A percentile compares a stretch with the other conserved stretches of the same genome.
Conservation (phyloP, 2,329 filamentous ascomycete species). For the Penicillium oxalicum region DNA sequence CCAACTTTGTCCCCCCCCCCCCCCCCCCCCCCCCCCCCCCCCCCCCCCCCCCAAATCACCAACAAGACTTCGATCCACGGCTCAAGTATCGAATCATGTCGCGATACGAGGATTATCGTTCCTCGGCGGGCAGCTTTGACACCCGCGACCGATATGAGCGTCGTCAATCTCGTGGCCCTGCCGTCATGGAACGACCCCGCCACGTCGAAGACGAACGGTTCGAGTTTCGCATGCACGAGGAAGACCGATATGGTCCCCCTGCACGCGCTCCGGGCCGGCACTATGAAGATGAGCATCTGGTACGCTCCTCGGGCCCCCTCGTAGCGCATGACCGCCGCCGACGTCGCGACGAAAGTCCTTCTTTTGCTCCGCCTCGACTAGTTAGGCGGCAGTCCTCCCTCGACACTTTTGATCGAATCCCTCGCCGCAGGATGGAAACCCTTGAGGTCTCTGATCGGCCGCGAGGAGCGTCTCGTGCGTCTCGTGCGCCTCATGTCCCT, state of each 20-base stretch:
- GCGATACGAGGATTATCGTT: constrained; percentile 35
- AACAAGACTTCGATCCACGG: too few relatives aligned
- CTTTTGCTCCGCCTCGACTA: constrained; percentile 57
- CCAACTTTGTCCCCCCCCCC: not conserved
- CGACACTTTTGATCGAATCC: constrained; percentile 80
- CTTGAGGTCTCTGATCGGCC: constrained; percentile 36
- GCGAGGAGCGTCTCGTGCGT: constrained; percentile 53
- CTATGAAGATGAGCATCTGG: constrained; percentile 39
- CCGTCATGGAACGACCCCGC: constrained; percentile 31
- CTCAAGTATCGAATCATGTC: constrained; percentile 24
- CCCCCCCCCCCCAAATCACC: not conserved
- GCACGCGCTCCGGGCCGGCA: constrained; percentile 33
- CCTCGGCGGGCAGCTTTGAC: constrained; percentile 30
- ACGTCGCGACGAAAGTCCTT: constrained; percentile 48
- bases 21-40: not conserved
- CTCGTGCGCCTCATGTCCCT: constrained; percentile 61
- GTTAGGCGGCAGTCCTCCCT: constrained; percentile 80
- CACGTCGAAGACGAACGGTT: constrained; percentile 36
- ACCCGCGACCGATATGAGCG: constrained; percentile 41
- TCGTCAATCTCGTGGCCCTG: constrained; percentile 33
- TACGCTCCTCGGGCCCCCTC: constrained; percentile 46
- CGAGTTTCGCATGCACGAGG: constrained; percentile 37
- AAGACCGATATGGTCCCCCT: constrained; percentile 41
- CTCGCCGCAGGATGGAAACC: constrained; percentile 48
- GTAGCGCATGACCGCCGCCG: constrained; percentile 53